Evolutionary conservation across 805 yeast species (phyloP).

Genomic region (Yamadazyma paraphyllophila): DNA sequence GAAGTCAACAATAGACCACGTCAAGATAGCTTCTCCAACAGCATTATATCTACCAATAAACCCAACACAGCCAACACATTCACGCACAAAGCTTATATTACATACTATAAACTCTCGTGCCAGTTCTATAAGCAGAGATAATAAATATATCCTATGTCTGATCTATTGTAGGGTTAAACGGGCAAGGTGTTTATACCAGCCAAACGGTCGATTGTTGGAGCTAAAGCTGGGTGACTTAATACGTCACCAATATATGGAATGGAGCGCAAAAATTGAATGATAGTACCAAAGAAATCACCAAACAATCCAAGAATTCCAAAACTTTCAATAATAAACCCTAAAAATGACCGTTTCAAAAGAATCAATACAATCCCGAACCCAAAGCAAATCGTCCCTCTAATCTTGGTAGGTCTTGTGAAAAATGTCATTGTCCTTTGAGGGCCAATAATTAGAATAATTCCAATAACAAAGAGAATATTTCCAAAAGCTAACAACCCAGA

Average conservation of each 20-base stretch:
- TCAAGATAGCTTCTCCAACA: too few species aligned
- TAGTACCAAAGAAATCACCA: conserved; percentile 91
- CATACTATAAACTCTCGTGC: neutral
- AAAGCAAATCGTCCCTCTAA: conserved; percentile 84
- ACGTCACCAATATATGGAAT: conserved; percentile 86
- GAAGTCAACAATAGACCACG: too few species aligned
- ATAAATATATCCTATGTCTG: neutral
- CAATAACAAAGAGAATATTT: conserved; percentile 75
- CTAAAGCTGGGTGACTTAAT: conserved; percentile 74
- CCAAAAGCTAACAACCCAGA: conserved; percentile 88
- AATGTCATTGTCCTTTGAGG: conserved; percentile 77
- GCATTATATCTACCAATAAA: too few species aligned
- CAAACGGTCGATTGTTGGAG: conserved; percentile 57
- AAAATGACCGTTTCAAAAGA: conserved; percentile 69
- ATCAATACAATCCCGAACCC: conserved; percentile 72
- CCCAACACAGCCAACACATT: neutral
- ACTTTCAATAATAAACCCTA: conserved; percentile 82
- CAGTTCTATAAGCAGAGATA: neutral
- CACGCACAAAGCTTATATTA: neutral
- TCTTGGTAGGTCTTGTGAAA: conserved; percentile 82
- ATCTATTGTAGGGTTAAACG: conserved; percentile 18
- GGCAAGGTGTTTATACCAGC: conserved; percentile 45
- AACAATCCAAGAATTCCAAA: conserved; percentile 88
- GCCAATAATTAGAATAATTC: conserved; percentile 83
- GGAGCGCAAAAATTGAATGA: conserved; percentile 81